These are phyloP conservation scores for Fomitopsis betulina DNA, from an alignment of 1,284 basidiomycete genomes.

Conservation along the genomic window DNA sequence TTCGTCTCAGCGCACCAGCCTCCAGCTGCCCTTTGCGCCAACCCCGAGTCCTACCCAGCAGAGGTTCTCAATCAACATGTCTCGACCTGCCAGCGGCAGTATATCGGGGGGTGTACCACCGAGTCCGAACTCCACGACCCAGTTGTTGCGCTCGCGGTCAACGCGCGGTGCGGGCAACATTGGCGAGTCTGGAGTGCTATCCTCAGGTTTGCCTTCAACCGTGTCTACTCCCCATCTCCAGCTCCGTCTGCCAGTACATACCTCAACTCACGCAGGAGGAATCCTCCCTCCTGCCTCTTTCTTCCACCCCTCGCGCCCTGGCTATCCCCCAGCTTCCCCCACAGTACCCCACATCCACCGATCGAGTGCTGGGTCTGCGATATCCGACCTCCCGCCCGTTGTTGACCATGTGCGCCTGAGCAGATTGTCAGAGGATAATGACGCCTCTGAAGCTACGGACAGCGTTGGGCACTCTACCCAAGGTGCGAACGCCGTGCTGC, in stretches of 20 bases:
- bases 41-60: constrained; percentile 18
- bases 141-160: constrained; percentile 20
- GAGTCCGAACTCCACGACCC: constrained; percentile 21
- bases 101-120: constrained; percentile 14
- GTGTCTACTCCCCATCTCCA: constrained; percentile 21
- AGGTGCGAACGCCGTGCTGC: constrained; percentile 22
- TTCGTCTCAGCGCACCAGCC: constrained; percentile 22
- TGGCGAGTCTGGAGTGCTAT: constrained; percentile 11
- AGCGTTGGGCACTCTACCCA: constrained; percentile 27
- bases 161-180: constrained; percentile 12
- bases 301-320: constrained; percentile 63
- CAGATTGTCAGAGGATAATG: constrained; percentile 21
- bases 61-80: constrained; percentile 13
- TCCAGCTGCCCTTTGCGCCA: constrained; percentile 28
- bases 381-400: constrained; percentile 26
- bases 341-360: constrained; percentile 29
- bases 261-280: constrained; percentile 59
- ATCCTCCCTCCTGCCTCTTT: constrained; percentile 72
- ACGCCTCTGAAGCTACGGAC: constrained; percentile 28
- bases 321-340: constrained; percentile 29
- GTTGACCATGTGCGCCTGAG: constrained; percentile 24
- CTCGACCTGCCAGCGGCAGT: constrained; percentile 19
- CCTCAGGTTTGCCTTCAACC: constrained; percentile 16
- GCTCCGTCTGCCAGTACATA: constrained; percentile 16
- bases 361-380: constrained; percentile 28